Percentiles rank a stretch among this genome's conserved stretches.
These are phyloP conservation scores for Hibiscus mutabilis DNA, from an alignment of 345 rosid genomes.

Conservation along the genomic window DNA sequence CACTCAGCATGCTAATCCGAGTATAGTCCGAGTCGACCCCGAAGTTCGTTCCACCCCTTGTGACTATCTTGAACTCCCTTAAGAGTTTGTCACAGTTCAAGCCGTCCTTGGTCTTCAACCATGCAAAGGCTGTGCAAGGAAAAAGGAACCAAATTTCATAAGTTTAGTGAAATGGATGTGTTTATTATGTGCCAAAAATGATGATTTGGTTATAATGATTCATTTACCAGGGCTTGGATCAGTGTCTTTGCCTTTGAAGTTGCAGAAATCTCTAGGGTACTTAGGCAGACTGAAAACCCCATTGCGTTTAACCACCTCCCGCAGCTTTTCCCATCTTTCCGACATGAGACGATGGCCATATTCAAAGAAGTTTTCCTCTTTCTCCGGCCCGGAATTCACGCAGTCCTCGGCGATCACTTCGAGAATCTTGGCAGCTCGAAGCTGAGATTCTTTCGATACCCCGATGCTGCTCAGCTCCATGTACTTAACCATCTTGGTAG, in stretches of 20 bases:
- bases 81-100: slow-evolving; percentile 38
- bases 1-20: slow-evolving; percentile 67
- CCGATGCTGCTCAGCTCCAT: slow-evolving; percentile 60
- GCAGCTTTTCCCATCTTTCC: slow-evolving; percentile 60
- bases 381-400: slow-evolving; percentile 4
- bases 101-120: slow-evolving; percentile 61
- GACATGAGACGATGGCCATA: slow-evolving; percentile 41
- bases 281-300: slow-evolving; percentile 43
- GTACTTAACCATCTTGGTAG: slow-evolving; percentile 55
- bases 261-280: slow-evolving; percentile 56
- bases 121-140: slow-evolving; percentile 56
- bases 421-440: slow-evolving; percentile 70
- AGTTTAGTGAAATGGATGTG: neutral
- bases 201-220: neutral
- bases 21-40: slow-evolving; percentile 43
- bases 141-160: neutral
- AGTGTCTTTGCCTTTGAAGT: slow-evolving; percentile 34
- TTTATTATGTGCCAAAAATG: neutral
- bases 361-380: slow-evolving; percentile 48
- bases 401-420: slow-evolving; percentile 37
- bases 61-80: slow-evolving; percentile 37
- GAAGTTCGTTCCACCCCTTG: slow-evolving; percentile 53
- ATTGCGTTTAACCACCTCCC: slow-evolving; percentile 36
- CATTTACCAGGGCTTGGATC: slow-evolving; percentile 57
- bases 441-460: slow-evolving; percentile 78